Conservation (phyloP, 2,329 filamentous ascomycete genomes). For the Claviceps monticola region DNA sequence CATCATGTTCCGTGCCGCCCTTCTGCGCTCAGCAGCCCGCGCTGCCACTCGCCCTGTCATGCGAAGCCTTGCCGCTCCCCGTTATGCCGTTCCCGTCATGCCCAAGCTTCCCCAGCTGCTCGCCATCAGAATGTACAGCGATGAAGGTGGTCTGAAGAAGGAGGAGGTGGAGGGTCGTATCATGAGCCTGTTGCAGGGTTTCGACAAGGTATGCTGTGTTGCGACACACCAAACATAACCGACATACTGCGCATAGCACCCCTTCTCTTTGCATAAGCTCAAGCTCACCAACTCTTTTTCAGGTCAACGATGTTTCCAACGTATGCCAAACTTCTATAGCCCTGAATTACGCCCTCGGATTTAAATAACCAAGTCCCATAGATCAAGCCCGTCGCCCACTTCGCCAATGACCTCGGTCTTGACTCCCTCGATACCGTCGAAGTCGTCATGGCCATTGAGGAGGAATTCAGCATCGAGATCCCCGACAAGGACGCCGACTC, state of each 20-base stretch:
- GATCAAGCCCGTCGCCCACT: constrained; percentile 78
- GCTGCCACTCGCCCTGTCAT: constrained; percentile 32
- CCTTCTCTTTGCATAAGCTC: background rate
- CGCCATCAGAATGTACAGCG: constrained; percentile 74
- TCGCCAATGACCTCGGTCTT: constrained; percentile 91
- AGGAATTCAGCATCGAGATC: constrained; percentile 86
- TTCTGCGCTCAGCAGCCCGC: constrained; percentile 66
- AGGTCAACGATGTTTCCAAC: constrained; percentile 56
- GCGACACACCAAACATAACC: background rate
- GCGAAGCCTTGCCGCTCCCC: constrained; percentile 40
- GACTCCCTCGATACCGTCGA: constrained; percentile 98
- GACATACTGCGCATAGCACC: background rate
- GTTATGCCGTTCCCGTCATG: constrained; percentile 37
- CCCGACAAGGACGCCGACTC: constrained; percentile 92
- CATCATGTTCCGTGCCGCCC: constrained; percentile 75
- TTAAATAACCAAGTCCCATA: constrained; percentile 21
- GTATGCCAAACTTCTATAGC: constrained; percentile 27
- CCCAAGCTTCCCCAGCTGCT: constrained; percentile 36
- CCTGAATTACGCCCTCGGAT: background rate
- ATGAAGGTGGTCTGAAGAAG: constrained; percentile 63
- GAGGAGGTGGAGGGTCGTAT: constrained; percentile 84
- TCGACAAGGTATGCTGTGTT: constrained; percentile 59
- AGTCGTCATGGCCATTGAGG: constrained; percentile 99
- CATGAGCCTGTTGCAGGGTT: constrained; percentile 83
- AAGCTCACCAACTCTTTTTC: constrained; percentile 15